phyloP scores from a whole-genome alignment of 805 yeast genomes.

The Lipomyces spencermartinsiae region DNA sequence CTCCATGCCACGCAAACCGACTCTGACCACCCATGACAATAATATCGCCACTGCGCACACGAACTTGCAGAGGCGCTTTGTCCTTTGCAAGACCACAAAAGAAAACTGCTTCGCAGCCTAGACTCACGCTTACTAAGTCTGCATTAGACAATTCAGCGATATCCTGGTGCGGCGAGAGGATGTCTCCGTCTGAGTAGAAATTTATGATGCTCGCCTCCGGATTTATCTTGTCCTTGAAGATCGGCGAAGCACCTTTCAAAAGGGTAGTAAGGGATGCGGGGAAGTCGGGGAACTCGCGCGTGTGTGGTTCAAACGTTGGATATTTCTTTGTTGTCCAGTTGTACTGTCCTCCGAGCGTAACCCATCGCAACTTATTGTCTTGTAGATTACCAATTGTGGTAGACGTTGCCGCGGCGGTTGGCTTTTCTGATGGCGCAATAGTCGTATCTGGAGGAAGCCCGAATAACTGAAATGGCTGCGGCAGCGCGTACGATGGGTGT shows the following conservation, averaged over 20 bases:
- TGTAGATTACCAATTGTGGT: constrained; percentile 15
- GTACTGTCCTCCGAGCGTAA: constrained; percentile 55
- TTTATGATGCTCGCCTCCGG: constrained; percentile 54
- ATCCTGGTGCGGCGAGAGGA: constrained; percentile 53
- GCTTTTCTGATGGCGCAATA: constrained; percentile 8
- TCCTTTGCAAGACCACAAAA: constrained; percentile 31
- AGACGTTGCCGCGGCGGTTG: constrained; percentile 12
- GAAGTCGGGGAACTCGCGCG: constrained; percentile 38
- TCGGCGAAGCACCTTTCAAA: constrained; percentile 9
- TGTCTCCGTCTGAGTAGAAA: constrained; percentile 53
- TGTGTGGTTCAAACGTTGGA: constrained; percentile 47
- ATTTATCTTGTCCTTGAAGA: constrained; percentile 24
- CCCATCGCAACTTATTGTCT: constrained; percentile 50
- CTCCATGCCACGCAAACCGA: constrained; percentile 52
- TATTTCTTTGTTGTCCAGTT: constrained; percentile 53
- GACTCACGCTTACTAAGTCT: constrained; percentile 49
- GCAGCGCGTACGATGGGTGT: constrained; percentile 45
- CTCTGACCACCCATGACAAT: constrained; percentile 52
- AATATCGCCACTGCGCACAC: constrained; percentile 50
- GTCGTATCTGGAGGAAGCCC: constrained; percentile 20
- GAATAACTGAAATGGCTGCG: constrained; percentile 46
- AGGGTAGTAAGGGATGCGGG: constrained; percentile 34
- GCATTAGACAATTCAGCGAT: constrained; percentile 49
- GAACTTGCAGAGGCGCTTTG: constrained; percentile 45
- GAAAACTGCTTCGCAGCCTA: constrained; percentile 52